These are phyloP conservation scores for Pythium brassicae DNA, from an alignment of 352 stramenopile species.

Conservation along the genomic window DNA sequence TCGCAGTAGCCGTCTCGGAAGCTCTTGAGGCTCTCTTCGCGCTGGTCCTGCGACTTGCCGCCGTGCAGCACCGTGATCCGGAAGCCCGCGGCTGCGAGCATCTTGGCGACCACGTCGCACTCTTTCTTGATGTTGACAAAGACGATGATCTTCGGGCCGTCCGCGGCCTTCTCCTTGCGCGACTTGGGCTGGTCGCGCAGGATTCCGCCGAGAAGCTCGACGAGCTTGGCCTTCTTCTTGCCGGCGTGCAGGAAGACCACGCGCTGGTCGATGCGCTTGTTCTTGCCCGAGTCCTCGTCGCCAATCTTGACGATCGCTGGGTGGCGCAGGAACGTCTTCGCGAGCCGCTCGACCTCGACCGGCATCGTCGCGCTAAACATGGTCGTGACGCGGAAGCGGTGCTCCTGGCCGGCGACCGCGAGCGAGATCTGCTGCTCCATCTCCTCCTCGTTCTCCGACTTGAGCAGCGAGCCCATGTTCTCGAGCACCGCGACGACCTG, in stretches of 20 bases:
- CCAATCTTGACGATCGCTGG: slow-evolving; percentile 98
- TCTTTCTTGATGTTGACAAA: slow-evolving; percentile 99
- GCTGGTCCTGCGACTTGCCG: slow-evolving; percentile 96
- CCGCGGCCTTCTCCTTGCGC: slow-evolving; percentile 64
- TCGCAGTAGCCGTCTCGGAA: slow-evolving; percentile 89
- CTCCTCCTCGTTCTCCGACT: slow-evolving; percentile 95
- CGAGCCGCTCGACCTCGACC: slow-evolving; percentile 94
- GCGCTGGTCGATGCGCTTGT: slow-evolving; percentile 97
- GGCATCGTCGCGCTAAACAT: too few species aligned
- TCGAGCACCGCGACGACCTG: slow-evolving; percentile 96
- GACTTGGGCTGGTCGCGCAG: slow-evolving; percentile 59
- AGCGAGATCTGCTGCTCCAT: slow-evolving; percentile 92
- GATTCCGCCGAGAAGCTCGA: slow-evolving; percentile 86
- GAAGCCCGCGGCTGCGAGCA: slow-evolving; percentile 90
- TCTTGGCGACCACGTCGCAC: slow-evolving; percentile 93
- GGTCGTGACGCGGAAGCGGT: slow-evolving; percentile 83
- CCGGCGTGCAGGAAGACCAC: slow-evolving; percentile 91
- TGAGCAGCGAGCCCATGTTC: slow-evolving; percentile 95
- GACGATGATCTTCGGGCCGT: slow-evolving; percentile 96
- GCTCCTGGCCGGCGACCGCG: slow-evolving; percentile 44
- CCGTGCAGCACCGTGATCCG: slow-evolving; percentile 94
- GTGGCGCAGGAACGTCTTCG: slow-evolving; percentile 95
- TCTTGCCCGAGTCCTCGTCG: slow-evolving; percentile 96
- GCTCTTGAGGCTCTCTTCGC: slow-evolving; percentile 88
- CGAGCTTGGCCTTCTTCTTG: slow-evolving; percentile 90